Evolutionary conservation across 2,329 filamentous ascomycete species (phyloP).

Genomic region (Cordyceps cicadae): DNA sequence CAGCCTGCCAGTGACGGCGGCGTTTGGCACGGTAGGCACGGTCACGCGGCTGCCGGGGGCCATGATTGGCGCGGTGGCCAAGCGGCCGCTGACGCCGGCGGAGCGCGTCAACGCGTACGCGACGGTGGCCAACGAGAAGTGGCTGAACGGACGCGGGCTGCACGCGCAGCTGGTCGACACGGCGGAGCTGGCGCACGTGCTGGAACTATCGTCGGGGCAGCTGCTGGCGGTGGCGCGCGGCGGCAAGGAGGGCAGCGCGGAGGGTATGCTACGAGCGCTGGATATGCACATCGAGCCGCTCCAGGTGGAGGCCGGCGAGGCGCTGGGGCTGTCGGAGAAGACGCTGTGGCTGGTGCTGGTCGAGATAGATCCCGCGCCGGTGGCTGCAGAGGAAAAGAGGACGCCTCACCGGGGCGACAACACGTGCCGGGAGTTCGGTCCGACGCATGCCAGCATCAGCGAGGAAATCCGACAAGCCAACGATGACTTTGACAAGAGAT

Average conservation of each 20-base stretch:
- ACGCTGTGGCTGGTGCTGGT: constrained; percentile 10
- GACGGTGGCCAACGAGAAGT: constrained; percentile 34
- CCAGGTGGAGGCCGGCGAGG: not conserved
- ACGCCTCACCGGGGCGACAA: not conserved
- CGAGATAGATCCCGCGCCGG: not conserved
- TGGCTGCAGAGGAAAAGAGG: not conserved
- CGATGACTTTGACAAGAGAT: too few species aligned
- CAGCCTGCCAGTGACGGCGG: constrained; percentile 30
- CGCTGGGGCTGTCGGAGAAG: constrained; percentile 7
- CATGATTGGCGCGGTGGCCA: constrained; percentile 25
- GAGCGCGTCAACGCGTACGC: constrained; percentile 35
- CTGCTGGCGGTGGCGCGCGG: constrained; percentile 7
- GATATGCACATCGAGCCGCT: constrained; percentile 3
- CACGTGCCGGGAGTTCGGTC: too few species aligned
- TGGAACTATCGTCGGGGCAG: constrained; percentile 13
- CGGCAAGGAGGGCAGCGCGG: constrained; percentile 10
- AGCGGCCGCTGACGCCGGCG: constrained; percentile 32
- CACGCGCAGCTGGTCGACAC: constrained; percentile 29
- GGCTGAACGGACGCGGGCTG: constrained; percentile 32
- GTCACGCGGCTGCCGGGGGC: constrained; percentile 26
- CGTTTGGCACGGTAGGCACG: constrained; percentile 28
- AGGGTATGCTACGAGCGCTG: constrained; percentile 5
- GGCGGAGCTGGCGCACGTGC: constrained; percentile 14
- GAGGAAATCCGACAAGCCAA: too few species aligned
- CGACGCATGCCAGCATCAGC: too few species aligned